Base-by-base conservation (phyloP, 108 stramenopile species). In the Cyclotella distinguenda region DNA sequence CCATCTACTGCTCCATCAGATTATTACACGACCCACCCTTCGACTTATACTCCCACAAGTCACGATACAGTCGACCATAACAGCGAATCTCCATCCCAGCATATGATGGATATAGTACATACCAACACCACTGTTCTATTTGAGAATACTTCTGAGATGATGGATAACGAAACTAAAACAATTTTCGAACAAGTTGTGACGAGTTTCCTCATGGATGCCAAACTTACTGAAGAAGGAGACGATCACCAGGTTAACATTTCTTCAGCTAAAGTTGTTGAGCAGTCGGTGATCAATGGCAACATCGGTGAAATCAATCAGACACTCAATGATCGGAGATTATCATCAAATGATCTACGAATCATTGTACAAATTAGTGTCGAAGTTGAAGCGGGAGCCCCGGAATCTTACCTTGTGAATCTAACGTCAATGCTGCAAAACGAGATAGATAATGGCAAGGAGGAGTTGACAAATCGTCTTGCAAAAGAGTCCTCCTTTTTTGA, bases 101-200 rank as follows among this genome's bases (percentile, higher is more conserved):
- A 4, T 15, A 42, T 59, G 40, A 42, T 59, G 40, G 30, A 8
- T 4, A 59, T 26, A 34, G 42, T 59, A 42, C 30, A 40, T 26
- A 43, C 40, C 2, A 59, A 59, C 44, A 40, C 58, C 6, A 42
- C 58, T 28, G 15, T 59, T 19, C 0, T 30, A 18, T 44, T 59
- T 43, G 58, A 42, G 22, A 40, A 43, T 59, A 11, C 44, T 6
- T 43, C 58, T 13, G 58, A 59, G 32, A 27, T 16, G 30, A 59
- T 59, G 58, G 40, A 59, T 33, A 19, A 59, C 1, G 40, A 30
- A 59, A 59, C 58, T 7, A 28, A 40, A 4, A 28, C 42, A 2
- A 28, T 42, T 44, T 59, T 59, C 30, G 58, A 59, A 19, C 58
- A 59, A 59, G 58, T 59, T 6, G 26, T 59, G 2, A 59, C 58